phyloP scores from a whole-genome alignment of 2,329 filamentous ascomycete genomes.

The Claviceps humidiphila region DNA sequence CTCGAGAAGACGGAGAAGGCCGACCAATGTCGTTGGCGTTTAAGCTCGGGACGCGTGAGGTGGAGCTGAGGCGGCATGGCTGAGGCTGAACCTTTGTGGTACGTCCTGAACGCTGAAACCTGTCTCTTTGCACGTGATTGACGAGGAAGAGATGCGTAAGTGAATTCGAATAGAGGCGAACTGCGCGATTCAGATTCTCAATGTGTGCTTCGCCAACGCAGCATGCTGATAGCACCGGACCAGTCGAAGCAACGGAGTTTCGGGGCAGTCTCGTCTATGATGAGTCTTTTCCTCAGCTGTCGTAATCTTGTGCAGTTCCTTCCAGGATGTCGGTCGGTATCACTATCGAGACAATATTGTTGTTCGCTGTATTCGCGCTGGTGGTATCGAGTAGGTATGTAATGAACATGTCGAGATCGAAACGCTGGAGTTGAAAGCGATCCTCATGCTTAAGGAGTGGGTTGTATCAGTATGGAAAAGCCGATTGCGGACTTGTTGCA shows the following conservation, averaged over 20 bases:
- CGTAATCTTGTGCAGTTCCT: neutral
- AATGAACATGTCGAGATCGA: neutral
- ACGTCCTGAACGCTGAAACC: neutral
- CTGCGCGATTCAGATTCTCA: neutral
- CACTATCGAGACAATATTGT: neutral
- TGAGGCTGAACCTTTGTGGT: neutral
- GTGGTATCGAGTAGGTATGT: neutral
- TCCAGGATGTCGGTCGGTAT: neutral
- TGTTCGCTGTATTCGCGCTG: neutral
- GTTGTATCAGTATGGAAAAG: neutral
- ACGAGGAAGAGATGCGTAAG: neutral
- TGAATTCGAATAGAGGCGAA: no score
- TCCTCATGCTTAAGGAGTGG: no score
- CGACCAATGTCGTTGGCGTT: slow-evolving; percentile 31
- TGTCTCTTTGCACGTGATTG: slow-evolving; percentile 2
- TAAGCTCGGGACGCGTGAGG: slow-evolving; percentile 29
- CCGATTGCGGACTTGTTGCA: neutral
- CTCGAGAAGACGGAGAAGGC: slow-evolving; percentile 39
- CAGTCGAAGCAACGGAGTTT: neutral
- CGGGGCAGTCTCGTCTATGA: neutral
- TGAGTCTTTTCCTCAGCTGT: neutral
- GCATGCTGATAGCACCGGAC: neutral
- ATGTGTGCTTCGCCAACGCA: neutral
- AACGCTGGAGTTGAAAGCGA: neutral
- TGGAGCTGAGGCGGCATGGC: slow-evolving; percentile 7